phyloP scores from a whole-genome alignment of 495 filamentous ascomycete species.

The Xylaria grammica region DNA sequence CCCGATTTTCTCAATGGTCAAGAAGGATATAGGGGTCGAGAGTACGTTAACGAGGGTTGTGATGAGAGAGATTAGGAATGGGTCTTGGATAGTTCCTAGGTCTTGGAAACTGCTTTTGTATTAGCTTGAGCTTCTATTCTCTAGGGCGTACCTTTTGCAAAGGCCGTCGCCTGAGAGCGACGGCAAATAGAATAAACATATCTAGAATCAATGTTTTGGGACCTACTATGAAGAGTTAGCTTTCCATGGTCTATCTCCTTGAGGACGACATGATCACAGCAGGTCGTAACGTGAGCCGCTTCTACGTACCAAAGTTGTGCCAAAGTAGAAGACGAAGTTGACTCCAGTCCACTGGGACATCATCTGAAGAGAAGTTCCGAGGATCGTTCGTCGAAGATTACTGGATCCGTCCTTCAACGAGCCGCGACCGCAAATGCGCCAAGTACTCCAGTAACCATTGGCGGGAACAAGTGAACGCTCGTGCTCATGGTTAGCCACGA shows the following conservation, averaged over 20 bases:
- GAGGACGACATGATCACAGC: not conserved
- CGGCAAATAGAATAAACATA: not conserved
- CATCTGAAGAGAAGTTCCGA: slow-evolving; percentile 77
- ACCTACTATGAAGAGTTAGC: slow-evolving; percentile 19
- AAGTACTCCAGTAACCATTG: slow-evolving; percentile 68
- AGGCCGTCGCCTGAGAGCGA: not conserved
- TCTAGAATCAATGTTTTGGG: not conserved
- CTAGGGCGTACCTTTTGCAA: not conserved
- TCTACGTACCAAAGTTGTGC: slow-evolving; percentile 63
- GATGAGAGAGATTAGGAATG: slow-evolving; percentile 81
- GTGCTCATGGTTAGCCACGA: slow-evolving; percentile 82
- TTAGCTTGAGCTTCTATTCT: not conserved
- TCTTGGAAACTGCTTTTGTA: slow-evolving; percentile 58
- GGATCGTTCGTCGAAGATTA: slow-evolving; percentile 74
- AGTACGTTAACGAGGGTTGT: slow-evolving; percentile 84
- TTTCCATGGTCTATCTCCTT: not conserved
- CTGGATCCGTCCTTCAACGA: slow-evolving; percentile 59
- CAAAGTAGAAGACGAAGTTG: slow-evolving; percentile 95
- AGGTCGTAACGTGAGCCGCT: not conserved
- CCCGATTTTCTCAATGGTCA: slow-evolving; percentile 78
- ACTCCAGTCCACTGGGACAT: slow-evolving; percentile 71
- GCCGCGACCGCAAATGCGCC: slow-evolving; percentile 68
- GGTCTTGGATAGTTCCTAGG: slow-evolving; percentile 70
- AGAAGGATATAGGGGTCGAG: slow-evolving; percentile 84
- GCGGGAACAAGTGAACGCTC: slow-evolving; percentile 69